A percentile compares a stretch with the other conserved stretches of the same genome.
phyloP scores from a whole-genome alignment of 2,329 filamentous ascomycete species.

The Microsporum ferrugineum region DNA sequence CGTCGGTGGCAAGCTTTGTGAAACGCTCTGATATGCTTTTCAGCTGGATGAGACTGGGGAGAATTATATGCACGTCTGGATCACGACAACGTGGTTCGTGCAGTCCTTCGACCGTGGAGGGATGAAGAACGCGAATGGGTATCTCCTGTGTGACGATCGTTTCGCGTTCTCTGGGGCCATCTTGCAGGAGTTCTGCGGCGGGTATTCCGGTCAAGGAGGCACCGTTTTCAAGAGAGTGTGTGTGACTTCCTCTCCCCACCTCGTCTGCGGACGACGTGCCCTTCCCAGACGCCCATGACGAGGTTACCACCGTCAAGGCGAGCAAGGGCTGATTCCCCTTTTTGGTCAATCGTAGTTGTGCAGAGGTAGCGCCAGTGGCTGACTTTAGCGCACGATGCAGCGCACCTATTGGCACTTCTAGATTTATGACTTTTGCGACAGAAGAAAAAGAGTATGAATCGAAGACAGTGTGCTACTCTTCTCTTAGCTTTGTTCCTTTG shows the following conservation, averaged over 20 bases:
- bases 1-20: slow-evolving; percentile 61
- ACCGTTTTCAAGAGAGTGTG: slow-evolving; percentile 29
- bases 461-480: slow-evolving; percentile 66
- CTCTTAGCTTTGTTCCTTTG: background rate
- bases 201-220: slow-evolving; percentile 32
- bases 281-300: slow-evolving; percentile 29
- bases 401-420: slow-evolving; percentile 80
- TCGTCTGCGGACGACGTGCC: slow-evolving; percentile 47
- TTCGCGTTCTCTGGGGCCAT: slow-evolving; percentile 61
- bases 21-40: slow-evolving; percentile 94
- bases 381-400: slow-evolving; percentile 88
- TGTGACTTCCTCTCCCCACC: slow-evolving; percentile 30
- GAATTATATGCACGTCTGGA: slow-evolving; percentile 84
- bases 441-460: slow-evolving; percentile 83
- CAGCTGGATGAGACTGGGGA: slow-evolving; percentile 76
- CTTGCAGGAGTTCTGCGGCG: slow-evolving; percentile 25
- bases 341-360: slow-evolving; percentile 81
- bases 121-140: slow-evolving; percentile 79
- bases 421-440: slow-evolving; percentile 86
- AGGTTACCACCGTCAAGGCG: slow-evolving; percentile 75
- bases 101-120: slow-evolving; percentile 75
- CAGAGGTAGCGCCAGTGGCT: slow-evolving; percentile 66
- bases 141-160: slow-evolving; percentile 92
- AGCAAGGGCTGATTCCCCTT: slow-evolving; percentile 79
- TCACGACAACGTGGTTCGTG: slow-evolving; percentile 85